phyloP scores from a whole-genome alignment of 306 rosid genomes.

The Delonix regia region DNA sequence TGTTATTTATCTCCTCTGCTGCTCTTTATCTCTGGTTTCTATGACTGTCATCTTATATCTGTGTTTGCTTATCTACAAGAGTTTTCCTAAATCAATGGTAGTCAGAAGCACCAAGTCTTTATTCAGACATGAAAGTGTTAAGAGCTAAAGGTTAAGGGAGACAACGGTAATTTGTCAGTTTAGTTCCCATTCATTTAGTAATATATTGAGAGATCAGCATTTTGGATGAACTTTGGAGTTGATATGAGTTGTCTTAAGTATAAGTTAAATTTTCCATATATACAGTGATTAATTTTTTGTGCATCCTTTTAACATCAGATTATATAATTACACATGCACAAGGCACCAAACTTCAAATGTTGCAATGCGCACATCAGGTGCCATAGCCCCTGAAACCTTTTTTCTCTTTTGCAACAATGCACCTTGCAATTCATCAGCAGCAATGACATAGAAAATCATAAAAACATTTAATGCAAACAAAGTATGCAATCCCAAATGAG shows the following conservation, averaged over 20 bases:
- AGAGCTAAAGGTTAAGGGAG: not conserved
- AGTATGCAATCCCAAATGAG: constrained; percentile 28
- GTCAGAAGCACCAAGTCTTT: not conserved
- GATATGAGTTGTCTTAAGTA: not conserved
- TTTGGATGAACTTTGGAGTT: not conserved
- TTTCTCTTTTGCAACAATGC: not conserved
- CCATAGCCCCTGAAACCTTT: not conserved
- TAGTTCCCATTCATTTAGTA: not conserved
- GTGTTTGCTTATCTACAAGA: not conserved
- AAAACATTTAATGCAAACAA: constrained; percentile 36
- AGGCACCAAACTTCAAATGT: not conserved
- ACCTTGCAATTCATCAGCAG: not conserved
- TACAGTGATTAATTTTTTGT: not conserved
- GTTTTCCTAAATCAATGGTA: not conserved
- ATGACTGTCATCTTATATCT: not conserved
- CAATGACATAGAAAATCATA: constrained; percentile 20
- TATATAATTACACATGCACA: not conserved
- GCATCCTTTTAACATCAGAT: not conserved
- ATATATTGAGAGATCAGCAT: not conserved
- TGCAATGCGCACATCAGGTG: not conserved
- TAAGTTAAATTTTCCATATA: not conserved
- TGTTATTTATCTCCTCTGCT: not conserved
- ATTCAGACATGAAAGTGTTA: not conserved
- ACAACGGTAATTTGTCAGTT: not conserved
- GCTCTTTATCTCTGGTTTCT: not conserved